Conservation (phyloP, 192 early-diverging fungal species). For the Linnemannia zychae region DNA sequence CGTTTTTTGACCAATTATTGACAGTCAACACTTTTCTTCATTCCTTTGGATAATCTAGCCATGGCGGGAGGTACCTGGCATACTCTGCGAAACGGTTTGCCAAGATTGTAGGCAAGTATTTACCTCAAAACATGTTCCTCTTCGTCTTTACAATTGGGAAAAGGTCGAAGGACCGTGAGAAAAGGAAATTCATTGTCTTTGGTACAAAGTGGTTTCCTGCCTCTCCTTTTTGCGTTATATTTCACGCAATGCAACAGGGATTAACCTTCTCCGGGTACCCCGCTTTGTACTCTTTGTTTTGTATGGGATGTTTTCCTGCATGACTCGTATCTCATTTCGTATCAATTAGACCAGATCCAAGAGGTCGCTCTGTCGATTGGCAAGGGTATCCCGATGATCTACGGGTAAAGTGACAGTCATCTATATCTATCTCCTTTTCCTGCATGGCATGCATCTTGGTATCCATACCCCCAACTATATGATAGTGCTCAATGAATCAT, state of each 20-base stretch:
- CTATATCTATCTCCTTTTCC: neutral
- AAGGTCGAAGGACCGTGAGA: no score
- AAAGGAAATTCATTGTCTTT: neutral
- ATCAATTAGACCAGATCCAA: conserved; percentile 56
- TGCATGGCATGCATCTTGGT: neutral
- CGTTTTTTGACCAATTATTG: neutral
- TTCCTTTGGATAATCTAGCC: conserved; percentile 11
- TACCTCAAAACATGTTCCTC: no score
- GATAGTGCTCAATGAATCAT: neutral
- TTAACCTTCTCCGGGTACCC: neutral
- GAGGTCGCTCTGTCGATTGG: conserved; percentile 63
- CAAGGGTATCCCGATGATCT: conserved; percentile 69
- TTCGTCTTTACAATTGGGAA: no score
- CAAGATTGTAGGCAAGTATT: conserved; percentile 51
- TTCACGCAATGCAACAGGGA: neutral
- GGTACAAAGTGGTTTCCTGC: neutral
- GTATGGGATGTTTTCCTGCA: neutral
- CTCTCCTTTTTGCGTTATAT: neutral
- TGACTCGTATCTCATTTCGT: neutral
- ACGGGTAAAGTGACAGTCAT: conserved; percentile 59
- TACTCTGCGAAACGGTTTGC: conserved; percentile 65
- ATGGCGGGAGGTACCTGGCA: conserved; percentile 60
- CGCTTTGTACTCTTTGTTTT: neutral
- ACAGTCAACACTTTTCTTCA: neutral
- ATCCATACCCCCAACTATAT: neutral